Evolutionary conservation across 148 eudicot species (phyloP).

Genomic region (Rhododendron williamsianum): DNA sequence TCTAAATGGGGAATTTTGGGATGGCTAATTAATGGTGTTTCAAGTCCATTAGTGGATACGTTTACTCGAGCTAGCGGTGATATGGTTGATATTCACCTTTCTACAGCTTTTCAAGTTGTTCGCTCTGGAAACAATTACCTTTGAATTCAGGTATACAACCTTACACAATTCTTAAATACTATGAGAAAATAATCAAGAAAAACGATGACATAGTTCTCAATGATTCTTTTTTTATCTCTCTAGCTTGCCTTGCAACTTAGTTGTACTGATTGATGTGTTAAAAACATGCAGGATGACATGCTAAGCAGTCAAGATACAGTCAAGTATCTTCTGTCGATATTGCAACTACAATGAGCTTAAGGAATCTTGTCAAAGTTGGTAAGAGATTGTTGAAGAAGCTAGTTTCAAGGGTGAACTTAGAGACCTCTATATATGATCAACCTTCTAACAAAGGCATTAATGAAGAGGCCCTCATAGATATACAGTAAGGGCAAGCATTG

Average conservation of each 20-base stretch:
- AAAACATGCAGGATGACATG: conserved; percentile 31
- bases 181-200: background rate
- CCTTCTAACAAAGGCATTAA: conserved; percentile 25
- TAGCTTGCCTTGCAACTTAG: too few relatives aligned
- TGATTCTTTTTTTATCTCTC: too few relatives aligned
- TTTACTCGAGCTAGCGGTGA: conserved; percentile 39
- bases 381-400: conserved; percentile 29
- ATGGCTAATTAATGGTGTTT: conserved; percentile 26
- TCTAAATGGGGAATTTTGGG: conserved; percentile 36
- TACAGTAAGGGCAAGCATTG: too few relatives aligned
- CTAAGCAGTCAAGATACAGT: too few relatives aligned
- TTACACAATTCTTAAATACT: background rate
- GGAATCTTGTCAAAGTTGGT: conserved; percentile 32
- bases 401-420: conserved; percentile 30
- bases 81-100: conserved; percentile 41
- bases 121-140: conserved; percentile 34
- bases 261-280: background rate
- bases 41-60: conserved; percentile 32
- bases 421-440: conserved; percentile 20
- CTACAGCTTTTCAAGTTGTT: conserved; percentile 28
- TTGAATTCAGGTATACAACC: conserved; percentile 33
- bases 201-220: background rate
- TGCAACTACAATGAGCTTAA: conserved; percentile 34
- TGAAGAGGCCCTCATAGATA: conserved; percentile 30
- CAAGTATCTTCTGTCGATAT: conserved; percentile 27